phyloP scores from a whole-genome alignment of 208 protist genomes.

The Trypanosoma caninum region DNA sequence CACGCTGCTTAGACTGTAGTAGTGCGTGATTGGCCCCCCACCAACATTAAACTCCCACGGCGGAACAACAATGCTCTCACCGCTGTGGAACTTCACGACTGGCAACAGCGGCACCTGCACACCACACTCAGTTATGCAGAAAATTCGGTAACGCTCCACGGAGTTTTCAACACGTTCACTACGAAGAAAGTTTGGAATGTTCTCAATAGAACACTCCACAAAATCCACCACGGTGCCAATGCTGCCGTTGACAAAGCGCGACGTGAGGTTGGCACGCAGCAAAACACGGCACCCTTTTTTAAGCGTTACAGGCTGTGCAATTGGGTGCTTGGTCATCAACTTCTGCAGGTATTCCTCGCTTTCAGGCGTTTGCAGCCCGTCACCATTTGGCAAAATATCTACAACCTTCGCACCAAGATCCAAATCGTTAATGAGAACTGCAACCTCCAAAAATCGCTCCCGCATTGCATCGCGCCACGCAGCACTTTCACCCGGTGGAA shows the following conservation, averaged over 20 bases:
- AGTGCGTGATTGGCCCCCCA: conserved; percentile 66
- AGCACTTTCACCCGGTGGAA: conserved; percentile 70
- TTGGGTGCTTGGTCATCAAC: conserved; percentile 78
- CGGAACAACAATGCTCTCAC: conserved; percentile 69
- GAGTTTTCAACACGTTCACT: conserved; percentile 47
- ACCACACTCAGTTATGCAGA: conserved; percentile 76
- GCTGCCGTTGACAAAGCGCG: conserved; percentile 83
- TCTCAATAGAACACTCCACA: conserved; percentile 64
- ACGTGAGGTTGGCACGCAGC: conserved; percentile 71
- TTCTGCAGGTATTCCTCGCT: conserved; percentile 75
- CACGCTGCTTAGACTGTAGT: conserved; percentile 73
- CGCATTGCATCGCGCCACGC: conserved; percentile 81
- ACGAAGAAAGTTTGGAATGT: conserved; percentile 66
- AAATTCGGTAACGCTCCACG: conserved; percentile 80
- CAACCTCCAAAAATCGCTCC: conserved; percentile 75
- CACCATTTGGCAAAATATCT: conserved; percentile 76
- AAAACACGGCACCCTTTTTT: conserved; percentile 88
- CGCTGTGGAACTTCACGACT: conserved; percentile 84
- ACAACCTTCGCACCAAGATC: conserved; percentile 71
- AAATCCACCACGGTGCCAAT: conserved; percentile 87
- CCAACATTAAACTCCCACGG: conserved; percentile 83
- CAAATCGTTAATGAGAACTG: conserved; percentile 71
- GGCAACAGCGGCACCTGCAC: conserved; percentile 78
- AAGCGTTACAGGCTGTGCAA: conserved; percentile 77
- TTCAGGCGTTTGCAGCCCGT: conserved; percentile 77